Evolutionary conservation across 1,284 basidiomycete species (phyloP).

Genomic region (Malassezia psittaci): DNA sequence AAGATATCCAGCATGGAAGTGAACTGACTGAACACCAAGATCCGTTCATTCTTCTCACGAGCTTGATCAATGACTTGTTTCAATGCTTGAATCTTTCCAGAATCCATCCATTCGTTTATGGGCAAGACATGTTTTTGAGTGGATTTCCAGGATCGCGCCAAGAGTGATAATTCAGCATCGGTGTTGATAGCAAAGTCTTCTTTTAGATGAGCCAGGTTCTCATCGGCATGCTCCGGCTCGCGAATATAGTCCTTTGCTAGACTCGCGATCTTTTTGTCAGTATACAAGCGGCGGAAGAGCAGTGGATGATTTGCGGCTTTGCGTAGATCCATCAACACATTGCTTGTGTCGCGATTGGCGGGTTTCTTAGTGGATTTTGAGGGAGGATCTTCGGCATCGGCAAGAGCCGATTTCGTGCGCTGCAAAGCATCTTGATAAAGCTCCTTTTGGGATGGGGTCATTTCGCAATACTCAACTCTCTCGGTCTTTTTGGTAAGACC

Average conservation of each 20-base stretch:
- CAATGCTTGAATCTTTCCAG: slow-evolving; percentile 75
- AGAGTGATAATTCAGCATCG: slow-evolving; percentile 39
- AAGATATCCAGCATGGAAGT: slow-evolving; percentile 57
- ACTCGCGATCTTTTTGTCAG: slow-evolving; percentile 62
- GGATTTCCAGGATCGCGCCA: slow-evolving; percentile 14
- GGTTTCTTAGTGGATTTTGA: background rate
- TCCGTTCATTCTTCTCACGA: slow-evolving; percentile 62
- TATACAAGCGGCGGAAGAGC: slow-evolving; percentile 77
- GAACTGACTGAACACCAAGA: slow-evolving; percentile 80
- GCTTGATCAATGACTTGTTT: slow-evolving; percentile 65
- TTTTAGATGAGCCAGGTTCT: slow-evolving; percentile 36
- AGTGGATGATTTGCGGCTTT: slow-evolving; percentile 95
- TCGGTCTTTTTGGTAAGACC: slow-evolving; percentile 87
- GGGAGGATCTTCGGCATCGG: slow-evolving; percentile 50
- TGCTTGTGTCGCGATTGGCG: slow-evolving; percentile 4
- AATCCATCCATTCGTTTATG: slow-evolving; percentile 68
- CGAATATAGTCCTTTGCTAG: slow-evolving; percentile 76
- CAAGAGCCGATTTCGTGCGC: slow-evolving; percentile 69
- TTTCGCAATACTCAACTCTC: slow-evolving; percentile 83
- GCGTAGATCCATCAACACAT: slow-evolving; percentile 88
- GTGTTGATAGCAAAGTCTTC: slow-evolving; percentile 47
- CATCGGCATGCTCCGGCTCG: slow-evolving; percentile 59
- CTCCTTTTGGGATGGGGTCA: slow-evolving; percentile 70
- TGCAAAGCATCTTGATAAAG: slow-evolving; percentile 78
- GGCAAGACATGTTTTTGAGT: slow-evolving; percentile 63